These are phyloP conservation scores for Rhizopus microsporus DNA, from an alignment of 371 early-diverging fungal species.

Conservation along the genomic window DNA sequence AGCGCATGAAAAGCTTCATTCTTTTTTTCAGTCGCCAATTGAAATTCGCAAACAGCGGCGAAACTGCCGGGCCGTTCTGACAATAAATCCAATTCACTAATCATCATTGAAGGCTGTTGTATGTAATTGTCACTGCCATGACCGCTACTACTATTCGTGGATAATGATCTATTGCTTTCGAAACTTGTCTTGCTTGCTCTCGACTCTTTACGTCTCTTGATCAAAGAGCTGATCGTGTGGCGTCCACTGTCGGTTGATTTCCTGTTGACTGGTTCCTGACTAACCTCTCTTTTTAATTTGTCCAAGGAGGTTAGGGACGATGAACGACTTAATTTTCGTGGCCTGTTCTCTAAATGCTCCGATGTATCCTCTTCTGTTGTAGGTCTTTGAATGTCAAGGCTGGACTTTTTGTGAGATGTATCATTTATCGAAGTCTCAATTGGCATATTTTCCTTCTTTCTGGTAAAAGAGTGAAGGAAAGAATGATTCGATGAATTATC, in stretches of 20 bases:
- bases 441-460: not conserved
- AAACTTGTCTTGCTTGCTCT: not conserved
- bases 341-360: too few relatives aligned
- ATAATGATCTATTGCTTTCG: not conserved
- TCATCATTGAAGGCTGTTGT: not conserved
- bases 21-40: constrained; percentile 42
- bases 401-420: constrained; percentile 13
- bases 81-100: not conserved
- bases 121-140: not conserved
- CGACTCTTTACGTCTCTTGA: not conserved
- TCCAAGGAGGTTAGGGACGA: constrained; percentile 12
- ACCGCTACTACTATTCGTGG: constrained; percentile 1
- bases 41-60: constrained; percentile 33
- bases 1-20: constrained; percentile 59
- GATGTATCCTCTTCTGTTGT: not conserved
- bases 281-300: constrained; percentile 2
- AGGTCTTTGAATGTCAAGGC: constrained; percentile 15
- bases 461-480: not conserved
- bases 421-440: constrained; percentile 18
- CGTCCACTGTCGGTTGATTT: not conserved
- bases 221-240: too few relatives aligned
- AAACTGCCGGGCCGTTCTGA: constrained; percentile 27
- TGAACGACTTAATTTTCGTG: constrained; percentile 12
- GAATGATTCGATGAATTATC: not conserved
- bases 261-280: not conserved